These are phyloP conservation scores for Datisca glomerata DNA, from an alignment of 306 rosid species.

Conservation along the genomic window DNA sequence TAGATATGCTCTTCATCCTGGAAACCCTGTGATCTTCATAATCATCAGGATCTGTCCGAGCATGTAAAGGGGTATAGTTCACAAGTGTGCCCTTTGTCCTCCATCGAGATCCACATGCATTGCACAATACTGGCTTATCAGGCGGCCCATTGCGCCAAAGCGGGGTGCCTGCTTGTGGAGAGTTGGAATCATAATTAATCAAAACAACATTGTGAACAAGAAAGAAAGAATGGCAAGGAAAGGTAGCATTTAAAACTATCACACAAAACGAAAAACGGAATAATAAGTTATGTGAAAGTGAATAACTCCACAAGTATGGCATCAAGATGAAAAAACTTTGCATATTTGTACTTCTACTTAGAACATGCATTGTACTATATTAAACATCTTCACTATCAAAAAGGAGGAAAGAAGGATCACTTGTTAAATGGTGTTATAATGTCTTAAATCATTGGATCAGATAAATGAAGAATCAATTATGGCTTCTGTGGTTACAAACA, in stretches of 20 bases:
- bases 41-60: constrained; percentile 80
- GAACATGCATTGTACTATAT: background rate
- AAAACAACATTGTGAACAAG: no score
- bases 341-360: background rate
- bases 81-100: constrained; percentile 98
- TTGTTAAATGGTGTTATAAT: no score
- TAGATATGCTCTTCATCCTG: constrained; percentile 53
- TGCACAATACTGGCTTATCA: constrained; percentile 94
- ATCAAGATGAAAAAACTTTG: background rate
- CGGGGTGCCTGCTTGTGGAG: constrained; percentile 79
- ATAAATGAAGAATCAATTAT: no score
- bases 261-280: constrained; percentile 2
- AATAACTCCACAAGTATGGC: background rate
- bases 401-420: background rate
- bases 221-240: no score
- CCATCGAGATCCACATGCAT: constrained; percentile 99
- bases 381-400: background rate
- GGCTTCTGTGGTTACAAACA: no score
- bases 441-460: no score
- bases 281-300: background rate
- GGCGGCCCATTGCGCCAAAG: constrained; percentile 99
- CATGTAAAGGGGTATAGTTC: constrained; percentile 94
- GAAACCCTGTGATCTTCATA: constrained; percentile 59
- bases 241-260: no score
- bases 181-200: background rate